Evolutionary conservation across 2,329 filamentous ascomycete genomes (phyloP), one percentile per base, ranked within the genome.

Genomic region (Fusarium newnesense): DNA sequence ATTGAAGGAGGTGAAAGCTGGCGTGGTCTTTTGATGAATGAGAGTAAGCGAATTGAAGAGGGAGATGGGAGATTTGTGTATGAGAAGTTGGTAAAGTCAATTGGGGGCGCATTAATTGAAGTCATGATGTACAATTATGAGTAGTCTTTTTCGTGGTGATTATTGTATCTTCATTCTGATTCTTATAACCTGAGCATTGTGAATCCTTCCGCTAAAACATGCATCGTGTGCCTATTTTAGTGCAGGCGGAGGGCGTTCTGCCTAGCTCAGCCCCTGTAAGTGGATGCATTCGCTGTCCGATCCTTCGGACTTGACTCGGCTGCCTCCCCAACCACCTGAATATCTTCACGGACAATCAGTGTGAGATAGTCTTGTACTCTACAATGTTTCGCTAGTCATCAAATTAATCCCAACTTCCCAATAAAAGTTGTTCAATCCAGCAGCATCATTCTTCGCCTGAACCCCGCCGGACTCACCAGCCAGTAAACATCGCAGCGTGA

Each of bases 381-480:
- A 11, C 2, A 5, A 5, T 12, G 0, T 30, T 24, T 46, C 44
- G 9, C 46, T 49, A 19, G 39, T 39, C 60, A 66, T 64, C 1
- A 64, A 4, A 7, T 46, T 64, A 6, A 66, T 66, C 15, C 63
- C 47, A 18, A 66, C 60, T 7, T 64, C 63, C 60, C 63, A 64
- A 8, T 66, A 66, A 28, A 66, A 21, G 26, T 57, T 66, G 3
- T 64, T 57, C 15, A 66, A 42, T 9, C 63, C 63, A 19, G 34
- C 49, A 34, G 24, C 15, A 4, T 62, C 50, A 15, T 43, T 61
- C n/a, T 63, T 36, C 7, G 49, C 42, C 24, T 43, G 47, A 5
- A 64, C 63, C 9, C 60, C 60, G 3, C 63, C 60, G 1, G 36
- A 0, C 26, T 64, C 63, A 7, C 60, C 63, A 0, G 49, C 42